These are phyloP conservation scores for Vickermania spadyakhi DNA, from an alignment of 208 protist genomes.

Conservation along the genomic window DNA sequence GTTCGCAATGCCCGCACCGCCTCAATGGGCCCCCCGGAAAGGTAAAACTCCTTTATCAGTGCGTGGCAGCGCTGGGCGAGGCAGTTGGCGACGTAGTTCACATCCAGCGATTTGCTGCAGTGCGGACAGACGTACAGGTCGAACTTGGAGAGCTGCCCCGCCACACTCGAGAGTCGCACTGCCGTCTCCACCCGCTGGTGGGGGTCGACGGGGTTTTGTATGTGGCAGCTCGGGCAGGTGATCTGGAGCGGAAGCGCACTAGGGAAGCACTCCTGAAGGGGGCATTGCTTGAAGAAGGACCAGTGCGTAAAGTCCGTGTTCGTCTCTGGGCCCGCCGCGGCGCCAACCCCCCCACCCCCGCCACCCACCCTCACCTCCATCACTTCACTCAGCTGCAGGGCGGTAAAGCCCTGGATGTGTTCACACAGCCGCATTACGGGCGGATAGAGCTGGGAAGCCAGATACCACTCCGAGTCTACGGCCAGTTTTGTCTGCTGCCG, in stretches of 20 bases:
- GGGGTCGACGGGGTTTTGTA: slow-evolving; percentile 65
- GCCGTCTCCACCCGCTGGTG: slow-evolving; percentile 58
- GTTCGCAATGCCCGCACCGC: slow-evolving; percentile 52
- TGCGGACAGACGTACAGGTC: slow-evolving; percentile 68
- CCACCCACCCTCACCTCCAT: slow-evolving; percentile 51
- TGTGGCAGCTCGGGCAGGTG: slow-evolving; percentile 50
- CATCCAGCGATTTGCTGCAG: slow-evolving; percentile 38
- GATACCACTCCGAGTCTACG: slow-evolving; percentile 94
- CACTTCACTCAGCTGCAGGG: slow-evolving; percentile 72
- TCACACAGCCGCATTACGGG: slow-evolving; percentile 92
- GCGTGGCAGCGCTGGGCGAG: slow-evolving; percentile 63
- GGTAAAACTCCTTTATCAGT: slow-evolving; percentile 76
- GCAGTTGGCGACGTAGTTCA: slow-evolving; percentile 74
- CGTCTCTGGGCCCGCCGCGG: slow-evolving; percentile 12
- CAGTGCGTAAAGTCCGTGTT: slow-evolving; percentile 59
- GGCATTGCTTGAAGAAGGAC: slow-evolving; percentile 55
- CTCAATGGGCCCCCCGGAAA: slow-evolving; percentile 41
- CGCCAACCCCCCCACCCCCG: slow-evolving; percentile 15
- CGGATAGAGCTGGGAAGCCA: slow-evolving; percentile 90
- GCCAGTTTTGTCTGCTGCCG: slow-evolving; percentile 29
- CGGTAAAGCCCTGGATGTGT: slow-evolving; percentile 87
- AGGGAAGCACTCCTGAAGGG: slow-evolving; percentile 69
- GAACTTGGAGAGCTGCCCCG: slow-evolving; percentile 23
- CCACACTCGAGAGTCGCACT: slow-evolving; percentile 2
- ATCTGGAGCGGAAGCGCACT: slow-evolving; percentile 62